Evolutionary conservation across 2,329 filamentous ascomycete species (phyloP).

Genomic region (Fusarium brevicatenulatum): DNA sequence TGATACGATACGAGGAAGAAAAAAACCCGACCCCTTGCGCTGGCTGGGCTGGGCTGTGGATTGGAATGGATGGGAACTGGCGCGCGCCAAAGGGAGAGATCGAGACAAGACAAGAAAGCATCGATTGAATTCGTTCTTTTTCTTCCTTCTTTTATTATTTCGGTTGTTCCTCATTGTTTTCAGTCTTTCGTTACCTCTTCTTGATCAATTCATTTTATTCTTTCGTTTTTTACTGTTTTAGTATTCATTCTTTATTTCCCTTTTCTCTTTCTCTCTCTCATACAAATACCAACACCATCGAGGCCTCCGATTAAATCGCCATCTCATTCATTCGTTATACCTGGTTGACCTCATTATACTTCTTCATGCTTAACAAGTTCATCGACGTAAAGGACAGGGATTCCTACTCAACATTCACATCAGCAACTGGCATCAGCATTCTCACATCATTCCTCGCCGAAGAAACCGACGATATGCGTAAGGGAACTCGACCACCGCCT

Average conservation of each 20-base stretch:
- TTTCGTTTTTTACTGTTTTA: not conserved
- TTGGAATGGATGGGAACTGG: constrained; percentile 9
- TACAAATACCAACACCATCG: constrained; percentile 9
- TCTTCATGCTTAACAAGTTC: constrained; percentile 33
- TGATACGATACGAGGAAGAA: constrained; percentile 13
- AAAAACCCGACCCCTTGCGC: not conserved
- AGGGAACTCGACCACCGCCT: constrained; percentile 46
- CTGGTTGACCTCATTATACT: not conserved
- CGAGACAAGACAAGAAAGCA: not conserved
- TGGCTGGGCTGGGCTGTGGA: not conserved
- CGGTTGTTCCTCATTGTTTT: constrained; percentile 1
- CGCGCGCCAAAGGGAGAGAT: constrained; percentile 28
- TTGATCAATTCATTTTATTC: constrained; percentile 7
- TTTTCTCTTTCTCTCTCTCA: not conserved
- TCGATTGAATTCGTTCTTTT: constrained; percentile 14
- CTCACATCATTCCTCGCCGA: constrained; percentile 12
- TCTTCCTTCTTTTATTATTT: constrained; percentile 16
- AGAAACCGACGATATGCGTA: constrained; percentile 42
- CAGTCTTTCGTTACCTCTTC: constrained; percentile 8
- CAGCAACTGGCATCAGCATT: constrained; percentile 29
- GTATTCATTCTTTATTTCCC: constrained; percentile 16
- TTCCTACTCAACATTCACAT: constrained; percentile 27
- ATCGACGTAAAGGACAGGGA: constrained; percentile 21
- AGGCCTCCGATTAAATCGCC: constrained; percentile 12
- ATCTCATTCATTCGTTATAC: not conserved